Evolutionary conservation across 805 yeast species (phyloP).

Genomic region (Metschnikowia anglica): DNA sequence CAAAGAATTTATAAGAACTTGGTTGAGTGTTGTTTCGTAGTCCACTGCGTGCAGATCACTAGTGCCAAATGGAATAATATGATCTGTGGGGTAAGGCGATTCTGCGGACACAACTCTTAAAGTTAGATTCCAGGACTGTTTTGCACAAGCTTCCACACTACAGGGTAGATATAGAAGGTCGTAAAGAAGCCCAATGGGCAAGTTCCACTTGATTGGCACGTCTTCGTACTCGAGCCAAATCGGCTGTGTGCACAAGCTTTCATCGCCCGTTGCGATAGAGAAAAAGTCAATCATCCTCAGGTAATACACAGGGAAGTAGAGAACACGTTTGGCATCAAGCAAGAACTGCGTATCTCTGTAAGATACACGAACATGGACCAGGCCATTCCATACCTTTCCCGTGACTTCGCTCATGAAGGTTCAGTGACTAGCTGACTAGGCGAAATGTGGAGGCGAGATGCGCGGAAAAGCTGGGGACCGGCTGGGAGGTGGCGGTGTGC

Average conservation of each 20-base stretch:
- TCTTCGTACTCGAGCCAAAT: conserved; percentile 68
- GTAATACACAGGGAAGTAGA: conserved; percentile 50
- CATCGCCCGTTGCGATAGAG: conserved; percentile 21
- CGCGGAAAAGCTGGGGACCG: no score
- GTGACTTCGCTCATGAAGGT: no score
- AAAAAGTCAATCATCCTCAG: conserved; percentile 40
- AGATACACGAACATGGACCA: conserved; percentile 44
- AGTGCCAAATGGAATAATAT: conserved; percentile 31
- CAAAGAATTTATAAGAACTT: conserved; percentile 70
- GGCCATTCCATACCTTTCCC: conserved; percentile 53
- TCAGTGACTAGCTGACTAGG: no score
- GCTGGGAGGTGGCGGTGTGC: no score
- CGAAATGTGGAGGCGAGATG: no score
- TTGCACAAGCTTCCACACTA: no score
- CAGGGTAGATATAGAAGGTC: conserved; percentile 51
- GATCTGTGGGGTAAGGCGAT: conserved; percentile 28
- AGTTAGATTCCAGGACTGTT: conserved; percentile 37
- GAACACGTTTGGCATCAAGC: conserved; percentile 39
- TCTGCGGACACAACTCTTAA: conserved; percentile 15
- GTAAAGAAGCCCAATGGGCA: conserved; percentile 68
- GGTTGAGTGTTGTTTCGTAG: conserved; percentile 37
- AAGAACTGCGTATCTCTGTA: conserved; percentile 25
- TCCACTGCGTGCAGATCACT: conserved; percentile 14
- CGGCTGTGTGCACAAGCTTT: conserved; percentile 15
- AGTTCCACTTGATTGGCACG: conserved; percentile 71